Evolutionary conservation across 2,329 filamentous ascomycete genomes (phyloP), one percentile per base, ranked within the genome.

Genomic region (Lasiodiplodia gonubiensis): DNA sequence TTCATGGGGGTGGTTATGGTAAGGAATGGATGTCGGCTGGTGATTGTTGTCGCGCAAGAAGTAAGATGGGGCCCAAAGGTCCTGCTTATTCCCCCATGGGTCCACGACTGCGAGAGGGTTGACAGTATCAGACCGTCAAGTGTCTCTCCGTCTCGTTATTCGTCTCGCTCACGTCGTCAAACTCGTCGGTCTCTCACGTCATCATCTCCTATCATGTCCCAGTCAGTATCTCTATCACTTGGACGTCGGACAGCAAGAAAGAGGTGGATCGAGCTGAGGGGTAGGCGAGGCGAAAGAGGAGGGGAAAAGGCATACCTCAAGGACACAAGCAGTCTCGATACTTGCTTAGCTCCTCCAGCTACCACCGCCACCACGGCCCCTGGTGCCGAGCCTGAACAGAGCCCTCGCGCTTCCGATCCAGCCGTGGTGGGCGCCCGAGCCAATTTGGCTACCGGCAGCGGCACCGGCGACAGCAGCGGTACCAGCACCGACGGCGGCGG

Each of bases 281-380:
- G 23, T 16, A 42, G n/a, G 14, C 14, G 11, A 10, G 2, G 11
- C 21, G 35, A 30, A 18, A 8, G 23, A 18, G 39, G 48, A 8
- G 4, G 23, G 2, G 27, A n/a, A n/a, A n/a, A n/a, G 11, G 42
- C 4, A 59, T 27, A 25, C 33, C 54, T 23, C 16, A 39, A 39
- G 52, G 6, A 25, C 16, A 18, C 30, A 5, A 18, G 53, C 49
- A 33, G 39, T 48, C 52, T 30, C 59, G 42, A 39, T 8, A n/a
- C 21, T 6, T 25, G 35, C 21, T 65, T 65, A 48, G 39, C 42
- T 46, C 42, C 42, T 46, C 42, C 49, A 66, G 48, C 46, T 67
- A 21, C 65, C 55, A n/a, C 65, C 55, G 18, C 60, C 60, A 23
- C 61, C 61, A 60, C 65, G 54, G 55, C 65, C 65, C 54, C 65